Base-by-base conservation (phyloP, 2,329 filamentous ascomycete genomes). In the Diatrype stigma region DNA sequence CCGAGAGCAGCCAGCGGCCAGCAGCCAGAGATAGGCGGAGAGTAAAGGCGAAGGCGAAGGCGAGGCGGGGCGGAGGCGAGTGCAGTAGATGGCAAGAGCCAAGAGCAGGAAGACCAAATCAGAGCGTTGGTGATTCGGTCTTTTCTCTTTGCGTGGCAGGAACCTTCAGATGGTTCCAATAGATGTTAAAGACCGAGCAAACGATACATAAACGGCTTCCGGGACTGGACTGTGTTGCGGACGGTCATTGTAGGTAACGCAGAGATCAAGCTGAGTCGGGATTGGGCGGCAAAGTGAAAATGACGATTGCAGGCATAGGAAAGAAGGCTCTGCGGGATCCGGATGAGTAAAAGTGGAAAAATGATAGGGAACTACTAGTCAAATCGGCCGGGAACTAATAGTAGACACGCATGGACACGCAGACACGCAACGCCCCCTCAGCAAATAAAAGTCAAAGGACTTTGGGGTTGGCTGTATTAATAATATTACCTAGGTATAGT, bases 91-190 rank as follows among this genome's bases (percentile, higher is more conserved):
- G 44, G 42, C 46, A 30, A 45, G 16, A 12, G 34, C 34, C 34
- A 37, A 37, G 34, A 37, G 7, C 30, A 7, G 7, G 30, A 34
- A 7, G 30, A 34, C 30, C 30, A 34, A 34, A 34, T 34, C 40
- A 19, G 21, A 21, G 23, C 54, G 28, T 49, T 45, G 35, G 38
- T 38, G 28, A 42, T 42, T 45, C 30, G 44, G 40, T 34, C 21
- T 37, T 23, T 44, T 42, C 34, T 21, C 8, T 47, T 47, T n/a
- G 38, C 22, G 16, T 35, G 54, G 55, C 51, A 62, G 63, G 64
- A 67, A 67, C 65, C 65, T 63, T 58, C 55, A 50, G 52, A 56
- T 61, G 65, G 63, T 67, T 63, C 65, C 59, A 60, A 56, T 57
- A 59, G 63, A 60, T 67, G 65, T 64, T 65, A 67, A 61, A 66